Conservation (phyloP, 2,329 filamentous ascomycete genomes). For the Alternaria gaisen region DNA sequence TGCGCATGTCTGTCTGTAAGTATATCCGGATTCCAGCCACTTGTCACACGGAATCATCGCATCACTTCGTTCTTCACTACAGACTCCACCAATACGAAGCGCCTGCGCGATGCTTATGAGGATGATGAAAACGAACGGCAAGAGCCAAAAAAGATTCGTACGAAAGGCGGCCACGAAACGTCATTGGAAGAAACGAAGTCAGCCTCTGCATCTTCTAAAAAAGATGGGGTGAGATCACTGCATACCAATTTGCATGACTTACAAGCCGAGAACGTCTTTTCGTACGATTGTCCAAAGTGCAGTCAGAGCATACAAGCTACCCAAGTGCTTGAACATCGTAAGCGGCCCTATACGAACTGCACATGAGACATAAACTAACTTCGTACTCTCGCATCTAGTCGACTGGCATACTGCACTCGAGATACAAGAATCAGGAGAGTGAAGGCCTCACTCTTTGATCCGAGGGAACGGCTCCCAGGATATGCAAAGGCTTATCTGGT, state of each 20-base stretch:
- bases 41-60: not conserved
- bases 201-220: not conserved
- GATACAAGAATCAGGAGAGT: not conserved
- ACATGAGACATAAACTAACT: not conserved
- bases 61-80: not conserved
- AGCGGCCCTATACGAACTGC: not conserved
- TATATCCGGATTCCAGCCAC: constrained; percentile 59
- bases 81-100: not conserved
- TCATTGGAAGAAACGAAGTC: not conserved
- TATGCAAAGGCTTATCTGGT: not conserved
- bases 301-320: not conserved
- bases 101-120: not conserved
- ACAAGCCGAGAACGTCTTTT: not conserved
- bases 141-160: not conserved
- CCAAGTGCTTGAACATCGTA: not conserved
- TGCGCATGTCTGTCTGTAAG: constrained; percentile 75
- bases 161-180: not conserved
- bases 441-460: not conserved
- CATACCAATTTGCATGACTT: not conserved
- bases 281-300: not conserved
- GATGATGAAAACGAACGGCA: not conserved
- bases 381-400: not conserved
- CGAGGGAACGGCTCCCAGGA: not conserved
- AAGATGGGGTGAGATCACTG: not conserved
- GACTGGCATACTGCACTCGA: not conserved